A percentile compares a stretch with the other conserved stretches of the same genome.
Evolutionary conservation across 1,284 basidiomycete species (phyloP).

Genomic region (Porphyrellus sp.): DNA sequence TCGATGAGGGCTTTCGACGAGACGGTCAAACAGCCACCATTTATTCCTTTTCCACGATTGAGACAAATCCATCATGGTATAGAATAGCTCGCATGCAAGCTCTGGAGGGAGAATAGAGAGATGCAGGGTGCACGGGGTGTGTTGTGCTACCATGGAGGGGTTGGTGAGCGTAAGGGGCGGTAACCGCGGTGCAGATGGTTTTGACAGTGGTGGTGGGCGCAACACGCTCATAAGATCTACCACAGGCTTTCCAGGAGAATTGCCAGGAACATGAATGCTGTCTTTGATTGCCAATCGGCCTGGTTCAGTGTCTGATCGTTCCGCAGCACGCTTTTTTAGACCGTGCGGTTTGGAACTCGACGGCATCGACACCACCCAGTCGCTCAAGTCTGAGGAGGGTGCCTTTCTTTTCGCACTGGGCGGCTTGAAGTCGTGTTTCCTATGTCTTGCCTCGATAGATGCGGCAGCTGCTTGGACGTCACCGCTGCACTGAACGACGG

Average conservation of each 20-base stretch:
- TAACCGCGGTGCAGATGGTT: constrained; percentile 40
- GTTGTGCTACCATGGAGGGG: constrained; percentile 59
- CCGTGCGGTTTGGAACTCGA: constrained; percentile 26
- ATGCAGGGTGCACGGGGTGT: constrained; percentile 77
- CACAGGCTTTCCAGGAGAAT: constrained; percentile 31
- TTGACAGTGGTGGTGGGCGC: constrained; percentile 46
- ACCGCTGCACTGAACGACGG: constrained; percentile 58
- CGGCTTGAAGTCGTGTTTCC: constrained; percentile 14
- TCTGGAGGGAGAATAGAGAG: constrained; percentile 64
- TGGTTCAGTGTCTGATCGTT: constrained; percentile 1
- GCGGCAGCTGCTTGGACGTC: constrained; percentile 58
- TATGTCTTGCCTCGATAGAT: constrained; percentile 32
- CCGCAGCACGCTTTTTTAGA: constrained; percentile 21
- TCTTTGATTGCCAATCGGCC: constrained; percentile 18
- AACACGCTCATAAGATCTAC: constrained; percentile 56
- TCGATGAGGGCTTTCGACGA: constrained; percentile 82
- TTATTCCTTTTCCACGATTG: constrained; percentile 68
- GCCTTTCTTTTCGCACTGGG: constrained; percentile 40
- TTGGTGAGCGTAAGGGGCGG: constrained; percentile 56
- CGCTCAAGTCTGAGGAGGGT: constrained; percentile 44
- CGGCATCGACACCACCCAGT: constrained; percentile 46
- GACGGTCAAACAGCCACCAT: constrained; percentile 80
- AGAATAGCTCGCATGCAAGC: constrained; percentile 68
- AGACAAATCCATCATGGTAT: constrained; percentile 63
- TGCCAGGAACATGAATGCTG: constrained; percentile 14